phyloP scores from a whole-genome alignment of 1,284 basidiomycete species.

The Cryptococcus sp. region DNA sequence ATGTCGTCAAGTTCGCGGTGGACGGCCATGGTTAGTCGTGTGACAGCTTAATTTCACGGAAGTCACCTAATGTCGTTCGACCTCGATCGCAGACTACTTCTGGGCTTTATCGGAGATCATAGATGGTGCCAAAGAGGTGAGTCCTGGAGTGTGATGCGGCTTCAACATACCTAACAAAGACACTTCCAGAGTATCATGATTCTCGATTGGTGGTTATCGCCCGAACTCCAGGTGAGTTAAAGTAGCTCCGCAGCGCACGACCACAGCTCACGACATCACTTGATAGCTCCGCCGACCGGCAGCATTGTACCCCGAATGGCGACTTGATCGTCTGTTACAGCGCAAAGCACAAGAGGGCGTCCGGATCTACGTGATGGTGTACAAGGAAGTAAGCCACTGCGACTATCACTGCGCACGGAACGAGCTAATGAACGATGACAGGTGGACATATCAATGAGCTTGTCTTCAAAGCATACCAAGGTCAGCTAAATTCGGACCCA shows the following conservation, averaged over 20 bases:
- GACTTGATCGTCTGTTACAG: slow-evolving; percentile 78
- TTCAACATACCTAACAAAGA: slow-evolving; percentile 7
- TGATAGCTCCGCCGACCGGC: slow-evolving; percentile 75
- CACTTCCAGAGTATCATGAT: slow-evolving; percentile 64
- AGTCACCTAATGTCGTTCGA: not conserved
- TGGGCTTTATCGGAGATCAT: slow-evolving; percentile 88
- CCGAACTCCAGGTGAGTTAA: slow-evolving; percentile 68
- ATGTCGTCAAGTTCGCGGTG: slow-evolving; percentile 86
- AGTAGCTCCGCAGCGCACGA: no score
- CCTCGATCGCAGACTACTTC: slow-evolving; percentile 68
- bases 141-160: not conserved
- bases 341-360: slow-evolving; percentile 89
- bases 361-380: slow-evolving; percentile 81
- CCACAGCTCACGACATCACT: not conserved
- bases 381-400: slow-evolving; percentile 69
- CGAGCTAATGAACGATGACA: slow-evolving; percentile 34
- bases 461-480: slow-evolving; percentile 84
- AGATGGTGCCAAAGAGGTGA: slow-evolving; percentile 58
- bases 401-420: not conserved
- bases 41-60: slow-evolving; percentile 4
- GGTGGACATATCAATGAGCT: slow-evolving; percentile 85
- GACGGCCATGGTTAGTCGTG: slow-evolving; percentile 68
- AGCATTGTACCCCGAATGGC: slow-evolving; percentile 76
- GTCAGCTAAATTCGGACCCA: slow-evolving; percentile 41
- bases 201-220: slow-evolving; percentile 81